Percentiles rank a stretch among this genome's conserved stretches.
These are phyloP conservation scores for Alloascoidea africana DNA, from an alignment of 805 yeast genomes.

Conservation along the genomic window DNA sequence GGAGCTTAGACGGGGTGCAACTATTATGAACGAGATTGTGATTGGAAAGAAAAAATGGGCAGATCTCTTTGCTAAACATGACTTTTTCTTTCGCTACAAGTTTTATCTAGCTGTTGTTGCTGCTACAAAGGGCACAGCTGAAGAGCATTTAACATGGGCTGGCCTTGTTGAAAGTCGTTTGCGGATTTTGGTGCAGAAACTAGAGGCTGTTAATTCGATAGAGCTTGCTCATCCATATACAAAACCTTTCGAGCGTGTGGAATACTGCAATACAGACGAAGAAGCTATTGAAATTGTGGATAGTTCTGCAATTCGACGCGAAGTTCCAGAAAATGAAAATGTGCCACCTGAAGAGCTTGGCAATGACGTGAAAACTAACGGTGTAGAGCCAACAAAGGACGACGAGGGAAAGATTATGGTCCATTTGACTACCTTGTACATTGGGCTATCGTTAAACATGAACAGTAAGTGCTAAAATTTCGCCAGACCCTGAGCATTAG, in stretches of 20 bases:
- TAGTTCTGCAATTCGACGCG: conserved; percentile 45
- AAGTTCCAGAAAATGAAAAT: conserved; percentile 18
- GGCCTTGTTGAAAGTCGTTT: conserved; percentile 87
- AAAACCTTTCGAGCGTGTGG: conserved; percentile 51
- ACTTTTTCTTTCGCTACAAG: conserved; percentile 71
- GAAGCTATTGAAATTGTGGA: conserved; percentile 40
- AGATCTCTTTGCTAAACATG: conserved; percentile 63
- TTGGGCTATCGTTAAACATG: conserved; percentile 53
- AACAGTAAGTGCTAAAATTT: conserved; percentile 17
- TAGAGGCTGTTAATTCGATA: conserved; percentile 66
- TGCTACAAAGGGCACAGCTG: conserved; percentile 55
- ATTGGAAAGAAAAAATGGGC: conserved; percentile 56
- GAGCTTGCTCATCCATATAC: conserved; percentile 83
- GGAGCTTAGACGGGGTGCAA: conserved; percentile 71
- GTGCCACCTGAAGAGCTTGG: conserved; percentile 12
- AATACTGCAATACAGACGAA: conserved; percentile 31
- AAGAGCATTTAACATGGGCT: conserved; percentile 81
- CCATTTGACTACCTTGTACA: conserved; percentile 59
- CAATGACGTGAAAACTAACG: conserved; percentile 7
- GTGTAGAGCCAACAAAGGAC: conserved; percentile 12
- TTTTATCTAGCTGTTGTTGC: conserved; percentile 76
- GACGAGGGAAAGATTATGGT: conserved; percentile 18
- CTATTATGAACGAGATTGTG: conserved; percentile 52
- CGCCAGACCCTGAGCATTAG: neutral
- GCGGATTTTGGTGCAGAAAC: conserved; percentile 66